Percentiles rank a stretch among this genome's conserved stretches.
Conservation (phyloP, 805 yeast genomes). For the Saccharomyces kudriavzevii region DNA sequence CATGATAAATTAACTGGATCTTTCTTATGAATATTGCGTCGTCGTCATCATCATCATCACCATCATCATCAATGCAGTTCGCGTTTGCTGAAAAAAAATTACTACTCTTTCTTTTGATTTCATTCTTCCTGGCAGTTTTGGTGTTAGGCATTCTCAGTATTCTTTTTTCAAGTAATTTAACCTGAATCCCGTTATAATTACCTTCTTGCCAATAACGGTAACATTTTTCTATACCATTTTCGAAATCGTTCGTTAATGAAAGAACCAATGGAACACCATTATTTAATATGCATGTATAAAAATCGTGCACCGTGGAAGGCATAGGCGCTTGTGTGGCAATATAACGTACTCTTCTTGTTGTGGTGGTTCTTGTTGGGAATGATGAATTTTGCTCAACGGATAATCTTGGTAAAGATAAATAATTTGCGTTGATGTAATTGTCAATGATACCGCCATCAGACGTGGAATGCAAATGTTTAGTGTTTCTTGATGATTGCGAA, state of each 20-base stretch:
- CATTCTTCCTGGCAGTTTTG: conserved; percentile 1
- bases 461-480: not conserved
- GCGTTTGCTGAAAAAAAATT: not conserved
- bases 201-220: conserved; percentile 72
- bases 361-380: not conserved
- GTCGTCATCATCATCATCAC: conserved; percentile 17
- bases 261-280: conserved; percentile 59
- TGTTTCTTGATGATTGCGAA: conserved; percentile 2
- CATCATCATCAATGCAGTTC: conserved; percentile 7
- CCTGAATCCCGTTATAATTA: conserved; percentile 31
- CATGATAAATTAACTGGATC: conserved; percentile 35
- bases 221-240: conserved; percentile 75
- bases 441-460: conserved; percentile 18
- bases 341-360: conserved; percentile 37
- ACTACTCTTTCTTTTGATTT: conserved; percentile 16
- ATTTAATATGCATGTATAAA: conserved; percentile 70
- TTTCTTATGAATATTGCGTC: conserved; percentile 23
- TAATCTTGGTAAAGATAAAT: conserved; percentile 34
- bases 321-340: conserved; percentile 92
- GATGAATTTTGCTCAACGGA: conserved; percentile 4
- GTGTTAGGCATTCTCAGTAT: not conserved
- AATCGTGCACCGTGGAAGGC: conserved; percentile 64
- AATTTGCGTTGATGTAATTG: conserved; percentile 85
- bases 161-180: conserved; percentile 21
- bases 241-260: conserved; percentile 67